These are phyloP conservation scores for Zanthoxylum bungeanum DNA, from an alignment of 345 rosid species.

Conservation along the genomic window DNA sequence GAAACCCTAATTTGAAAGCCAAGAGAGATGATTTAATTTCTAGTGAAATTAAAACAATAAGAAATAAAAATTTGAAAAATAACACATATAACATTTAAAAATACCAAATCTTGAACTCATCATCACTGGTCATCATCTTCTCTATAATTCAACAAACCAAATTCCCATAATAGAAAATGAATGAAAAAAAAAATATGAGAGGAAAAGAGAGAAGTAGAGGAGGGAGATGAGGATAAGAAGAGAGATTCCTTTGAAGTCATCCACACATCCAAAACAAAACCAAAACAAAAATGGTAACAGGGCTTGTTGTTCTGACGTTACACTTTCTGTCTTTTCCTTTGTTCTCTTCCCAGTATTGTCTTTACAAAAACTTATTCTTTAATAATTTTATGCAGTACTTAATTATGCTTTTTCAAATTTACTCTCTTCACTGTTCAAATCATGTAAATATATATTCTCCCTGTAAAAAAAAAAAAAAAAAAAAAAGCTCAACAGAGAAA, in stretches of 20 bases:
- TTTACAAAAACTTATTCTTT: slow-evolving; percentile 1
- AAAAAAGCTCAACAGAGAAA: too few relatives aligned
- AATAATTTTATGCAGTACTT: neutral
- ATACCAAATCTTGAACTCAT: slow-evolving; percentile 26
- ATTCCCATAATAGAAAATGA: neutral
- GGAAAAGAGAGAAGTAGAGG: slow-evolving; percentile 20
- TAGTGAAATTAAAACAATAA: neutral
- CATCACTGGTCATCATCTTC: neutral
- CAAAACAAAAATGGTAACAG: slow-evolving; percentile 24
- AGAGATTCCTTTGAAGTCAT: slow-evolving; percentile 27
- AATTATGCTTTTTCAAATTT: slow-evolving; percentile 7
- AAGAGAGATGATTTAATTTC: neutral
- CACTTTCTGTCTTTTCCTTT: slow-evolving; percentile 53
- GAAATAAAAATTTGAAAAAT: neutral
- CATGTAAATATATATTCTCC: too few relatives aligned
- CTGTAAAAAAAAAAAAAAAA: too few relatives aligned
- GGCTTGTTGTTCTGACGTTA: slow-evolving; percentile 33
- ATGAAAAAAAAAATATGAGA: too few relatives aligned
- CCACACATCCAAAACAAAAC: slow-evolving; percentile 35
- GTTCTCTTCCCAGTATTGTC: slow-evolving; percentile 26
- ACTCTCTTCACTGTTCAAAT: too few relatives aligned
- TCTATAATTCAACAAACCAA: neutral
- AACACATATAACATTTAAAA: neutral
- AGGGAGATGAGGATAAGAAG: slow-evolving; percentile 24
- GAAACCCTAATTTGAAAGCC: slow-evolving; percentile 45